Evolutionary conservation across 2,329 filamentous ascomycete genomes (phyloP).

Genomic region (Drechslerella dactyloides): DNA sequence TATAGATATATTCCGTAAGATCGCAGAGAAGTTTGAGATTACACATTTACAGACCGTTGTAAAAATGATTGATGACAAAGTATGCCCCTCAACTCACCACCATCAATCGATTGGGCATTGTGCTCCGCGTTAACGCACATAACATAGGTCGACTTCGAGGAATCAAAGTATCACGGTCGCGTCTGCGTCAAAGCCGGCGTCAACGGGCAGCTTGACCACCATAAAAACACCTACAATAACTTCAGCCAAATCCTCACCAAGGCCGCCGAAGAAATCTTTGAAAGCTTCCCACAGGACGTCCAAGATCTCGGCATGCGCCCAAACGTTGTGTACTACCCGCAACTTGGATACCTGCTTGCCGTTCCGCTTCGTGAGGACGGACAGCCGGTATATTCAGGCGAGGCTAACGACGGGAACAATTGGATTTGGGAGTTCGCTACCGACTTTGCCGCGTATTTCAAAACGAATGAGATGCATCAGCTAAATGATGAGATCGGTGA

Average conservation of each 20-base stretch:
- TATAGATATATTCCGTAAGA: slow-evolving; percentile 65
- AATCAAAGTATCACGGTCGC: slow-evolving; percentile 72
- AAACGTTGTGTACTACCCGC: slow-evolving; percentile 88
- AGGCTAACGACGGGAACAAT: slow-evolving; percentile 66
- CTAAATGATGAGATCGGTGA: slow-evolving; percentile 84
- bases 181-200: slow-evolving; percentile 76
- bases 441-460: slow-evolving; percentile 78
- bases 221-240: slow-evolving; percentile 78
- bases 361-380: slow-evolving; percentile 61
- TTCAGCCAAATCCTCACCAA: slow-evolving; percentile 75
- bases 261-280: slow-evolving; percentile 70
- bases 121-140: no score
- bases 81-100: slow-evolving; percentile 54
- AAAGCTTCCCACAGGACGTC: slow-evolving; percentile 66
- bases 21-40: slow-evolving; percentile 63
- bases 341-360: slow-evolving; percentile 85
- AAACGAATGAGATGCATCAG: slow-evolving; percentile 78
- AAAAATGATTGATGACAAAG: slow-evolving; percentile 71
- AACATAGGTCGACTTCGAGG: slow-evolving; percentile 74
- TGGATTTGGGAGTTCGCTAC: slow-evolving; percentile 83
- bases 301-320: slow-evolving; percentile 62
- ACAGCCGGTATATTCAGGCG: slow-evolving; percentile 53
- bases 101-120: background rate
- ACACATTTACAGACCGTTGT: slow-evolving; percentile 70
- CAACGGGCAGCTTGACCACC: slow-evolving; percentile 74